phyloP scores from a whole-genome alignment of 495 filamentous ascomycete species.

The Penicillium argentinense region DNA sequence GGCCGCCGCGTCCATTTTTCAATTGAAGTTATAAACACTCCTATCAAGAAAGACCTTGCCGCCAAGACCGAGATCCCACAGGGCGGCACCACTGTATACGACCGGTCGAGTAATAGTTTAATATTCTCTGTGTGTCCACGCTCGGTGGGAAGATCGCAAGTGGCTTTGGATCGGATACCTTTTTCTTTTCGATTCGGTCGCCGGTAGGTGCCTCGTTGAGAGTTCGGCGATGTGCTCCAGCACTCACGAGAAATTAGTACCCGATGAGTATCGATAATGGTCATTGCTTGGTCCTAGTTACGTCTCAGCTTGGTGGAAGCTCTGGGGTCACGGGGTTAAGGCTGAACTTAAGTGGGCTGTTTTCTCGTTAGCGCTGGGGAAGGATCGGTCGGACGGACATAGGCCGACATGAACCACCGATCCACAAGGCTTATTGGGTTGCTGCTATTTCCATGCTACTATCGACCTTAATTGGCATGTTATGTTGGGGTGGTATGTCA shows the following conservation, averaged over 20 bases:
- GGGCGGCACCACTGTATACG: background rate
- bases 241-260: background rate
- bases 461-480: too few relatives aligned
- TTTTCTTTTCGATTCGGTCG: conserved; percentile 1
- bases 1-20: conserved; percentile 1
- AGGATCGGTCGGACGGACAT: background rate
- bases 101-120: conserved; percentile 1
- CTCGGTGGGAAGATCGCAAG: background rate
- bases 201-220: background rate
- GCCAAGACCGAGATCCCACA: background rate
- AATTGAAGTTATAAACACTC: conserved; percentile 2
- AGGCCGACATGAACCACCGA: background rate
- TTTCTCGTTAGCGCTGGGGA: too few relatives aligned
- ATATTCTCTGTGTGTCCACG: background rate
- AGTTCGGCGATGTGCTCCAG: background rate
- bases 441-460: too few relatives aligned
- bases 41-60: background rate
- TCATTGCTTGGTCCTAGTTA: background rate
- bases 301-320: too few relatives aligned
- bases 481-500: too few relatives aligned
- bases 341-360: too few relatives aligned
- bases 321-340: too few relatives aligned
- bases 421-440: background rate
- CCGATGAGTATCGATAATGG: too few relatives aligned
- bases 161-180: background rate